These are phyloP conservation scores for Akanthomyces lecanii DNA, from an alignment of 2,329 filamentous ascomycete genomes.

Conservation along the genomic window DNA sequence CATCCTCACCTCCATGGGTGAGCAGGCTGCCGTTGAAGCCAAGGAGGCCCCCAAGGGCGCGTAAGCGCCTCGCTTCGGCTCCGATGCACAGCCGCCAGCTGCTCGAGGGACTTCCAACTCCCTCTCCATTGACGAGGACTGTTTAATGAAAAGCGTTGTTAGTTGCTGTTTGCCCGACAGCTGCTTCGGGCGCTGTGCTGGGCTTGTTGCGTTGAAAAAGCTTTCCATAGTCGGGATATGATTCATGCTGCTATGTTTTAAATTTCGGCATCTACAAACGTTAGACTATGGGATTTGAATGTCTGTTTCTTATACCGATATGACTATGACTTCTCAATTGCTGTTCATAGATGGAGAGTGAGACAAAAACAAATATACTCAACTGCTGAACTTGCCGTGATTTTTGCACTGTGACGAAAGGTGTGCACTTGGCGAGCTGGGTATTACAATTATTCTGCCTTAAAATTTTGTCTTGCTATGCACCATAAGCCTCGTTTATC, in stretches of 20 bases:
- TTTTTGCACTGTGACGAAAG: neutral
- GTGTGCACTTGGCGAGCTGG: neutral
- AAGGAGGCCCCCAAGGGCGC: conserved; percentile 72
- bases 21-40: conserved; percentile 86
- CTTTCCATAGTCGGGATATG: conserved; percentile 15
- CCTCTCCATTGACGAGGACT: conserved; percentile 13
- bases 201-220: conserved; percentile 11
- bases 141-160: conserved; percentile 17
- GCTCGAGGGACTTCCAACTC: conserved; percentile 10
- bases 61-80: conserved; percentile 22
- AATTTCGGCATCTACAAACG: conserved; percentile 15
- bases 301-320: conserved; percentile 14
- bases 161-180: conserved; percentile 12
- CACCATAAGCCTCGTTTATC: neutral
- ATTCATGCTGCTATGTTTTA: conserved; percentile 12
- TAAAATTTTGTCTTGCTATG: neutral
- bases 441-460: too few relatives aligned
- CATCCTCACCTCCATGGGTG: conserved; percentile 92
- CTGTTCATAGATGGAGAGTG: conserved; percentile 18
- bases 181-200: conserved; percentile 12
- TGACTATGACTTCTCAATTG: neutral
- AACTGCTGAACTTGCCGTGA: neutral
- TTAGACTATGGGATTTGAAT: conserved; percentile 17
- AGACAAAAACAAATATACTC: conserved; percentile 14
- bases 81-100: conserved; percentile 7